phyloP scores from a whole-genome alignment of 2,329 filamentous ascomycete genomes.

The Pseudogymnoascus sp. region DNA sequence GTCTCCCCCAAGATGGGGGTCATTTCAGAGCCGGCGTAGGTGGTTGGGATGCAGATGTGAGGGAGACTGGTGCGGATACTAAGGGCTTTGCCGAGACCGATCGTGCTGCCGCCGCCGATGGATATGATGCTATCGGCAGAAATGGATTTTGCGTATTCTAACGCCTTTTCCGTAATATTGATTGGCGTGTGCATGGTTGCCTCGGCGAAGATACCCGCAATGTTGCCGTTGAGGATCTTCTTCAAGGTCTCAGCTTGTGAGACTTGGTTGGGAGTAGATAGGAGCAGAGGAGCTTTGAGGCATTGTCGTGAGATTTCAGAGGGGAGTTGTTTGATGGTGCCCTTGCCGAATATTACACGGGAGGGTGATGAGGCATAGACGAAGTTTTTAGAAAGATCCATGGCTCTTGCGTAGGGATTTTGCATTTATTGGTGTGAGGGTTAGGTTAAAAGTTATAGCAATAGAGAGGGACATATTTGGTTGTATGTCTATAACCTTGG shows the following conservation, averaged over 20 bases:
- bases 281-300: constrained; percentile 43
- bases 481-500: neutral
- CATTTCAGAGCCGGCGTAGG: constrained; percentile 56
- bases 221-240: constrained; percentile 36
- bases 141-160: constrained; percentile 37
- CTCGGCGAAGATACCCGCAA: constrained; percentile 44
- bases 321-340: constrained; percentile 43
- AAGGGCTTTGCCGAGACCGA: constrained; percentile 54
- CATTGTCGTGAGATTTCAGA: constrained; percentile 38
- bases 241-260: constrained; percentile 39
- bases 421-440: neutral
- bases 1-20: constrained; percentile 59
- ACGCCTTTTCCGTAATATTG: constrained; percentile 47
- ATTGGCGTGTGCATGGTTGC: constrained; percentile 58
- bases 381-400: constrained; percentile 31
- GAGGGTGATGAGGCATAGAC: constrained; percentile 47
- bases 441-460: neutral
- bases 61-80: constrained; percentile 44
- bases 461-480: neutral
- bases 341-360: constrained; percentile 49
- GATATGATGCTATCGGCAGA: constrained; percentile 49
- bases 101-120: constrained; percentile 55
- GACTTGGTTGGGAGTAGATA: constrained; percentile 46
- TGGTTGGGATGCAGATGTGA: constrained; percentile 53
- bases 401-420: neutral